Evolutionary conservation across 768 basidiomycete genomes (phyloP), one percentile per base, ranked within the genome.

Genomic region (Serendipita vermifera): DNA sequence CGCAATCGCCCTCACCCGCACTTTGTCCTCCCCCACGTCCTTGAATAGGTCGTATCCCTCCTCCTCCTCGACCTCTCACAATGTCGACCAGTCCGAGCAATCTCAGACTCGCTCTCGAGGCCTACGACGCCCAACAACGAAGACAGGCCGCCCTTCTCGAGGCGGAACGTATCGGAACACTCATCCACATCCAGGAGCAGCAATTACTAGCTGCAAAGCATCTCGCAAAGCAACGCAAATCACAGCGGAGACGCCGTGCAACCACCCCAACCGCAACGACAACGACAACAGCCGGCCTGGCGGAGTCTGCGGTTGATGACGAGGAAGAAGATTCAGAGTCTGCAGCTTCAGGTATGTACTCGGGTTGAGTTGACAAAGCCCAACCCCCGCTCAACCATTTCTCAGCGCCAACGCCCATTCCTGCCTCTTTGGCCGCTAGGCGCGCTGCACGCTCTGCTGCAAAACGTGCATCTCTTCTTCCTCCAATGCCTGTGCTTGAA

Each of bases 201-300:
- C 46, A 51, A 51, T 31, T 51, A 15, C 24, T 51, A 22, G 46
- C 46, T 24, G 46, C 46, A n/a, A 51, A 31, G 17, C 46, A 51
- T 24, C 46, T 51, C 46, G 46, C 46, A 20, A 51, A 29, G 46
- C 46, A 51, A 31, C 46, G 46, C 5, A 51, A 51, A 29, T n/a
- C n/a, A n/a, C n/a, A n/a, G n/a, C n/a, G n/a, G n/a, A n/a, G n/a
- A 24, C 46, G 29, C 20, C 17, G 22, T 29, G 22, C 17, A n/a
- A 20, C 46, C 24, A 7, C 20, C n/a, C n/a, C 46, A 51, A 31
- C 46, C 26, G 29, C 46, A 51, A n/a, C 29, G n/a, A 51, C 46
- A 51, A 51, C 46, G 32, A 26, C 35, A 36, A n/a, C 35, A 36
- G n/a, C 35, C 9, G 35, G 9, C 22, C 46, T 51, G 22, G 24